A percentile compares a stretch with the other conserved stretches of the same genome.
Conservation (phyloP, 169 alveolate species). For the Plasmodium adleri region DNA sequence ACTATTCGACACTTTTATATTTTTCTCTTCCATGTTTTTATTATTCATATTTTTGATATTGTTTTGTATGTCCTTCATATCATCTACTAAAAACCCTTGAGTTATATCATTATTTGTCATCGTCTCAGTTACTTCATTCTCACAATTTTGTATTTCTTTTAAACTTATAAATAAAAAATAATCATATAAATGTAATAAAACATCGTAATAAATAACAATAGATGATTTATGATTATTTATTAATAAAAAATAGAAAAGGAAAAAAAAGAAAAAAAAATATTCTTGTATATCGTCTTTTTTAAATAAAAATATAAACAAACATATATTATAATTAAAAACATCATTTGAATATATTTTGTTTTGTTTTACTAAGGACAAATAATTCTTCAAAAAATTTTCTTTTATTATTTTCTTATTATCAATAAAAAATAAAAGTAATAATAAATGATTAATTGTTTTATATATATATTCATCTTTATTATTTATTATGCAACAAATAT, state of each 20-base stretch:
- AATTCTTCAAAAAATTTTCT: slow-evolving; percentile 27
- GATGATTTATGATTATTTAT: slow-evolving; percentile 15
- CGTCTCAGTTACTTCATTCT: neutral
- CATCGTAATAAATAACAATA: slow-evolving; percentile 35
- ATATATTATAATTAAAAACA: slow-evolving; percentile 32
- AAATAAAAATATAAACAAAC: slow-evolving; percentile 56
- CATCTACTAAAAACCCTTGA: neutral
- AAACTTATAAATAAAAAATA: neutral
- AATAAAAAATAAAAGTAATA: slow-evolving; percentile 34
- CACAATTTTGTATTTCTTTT: neutral
- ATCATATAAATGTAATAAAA: slow-evolving; percentile 18
- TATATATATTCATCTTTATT: slow-evolving; percentile 64
- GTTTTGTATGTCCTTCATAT: too few species aligned
- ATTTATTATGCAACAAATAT: slow-evolving; percentile 22
- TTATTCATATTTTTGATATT: neutral
- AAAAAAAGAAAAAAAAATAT: slow-evolving; percentile 41
- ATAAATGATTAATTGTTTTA: slow-evolving; percentile 39
- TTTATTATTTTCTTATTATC: slow-evolving; percentile 47
- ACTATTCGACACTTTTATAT: neutral
- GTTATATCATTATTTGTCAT: neutral
- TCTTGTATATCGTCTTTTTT: slow-evolving; percentile 28
- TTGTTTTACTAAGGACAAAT: slow-evolving; percentile 63
- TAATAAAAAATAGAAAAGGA: slow-evolving; percentile 38
- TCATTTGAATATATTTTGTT: slow-evolving; percentile 33
- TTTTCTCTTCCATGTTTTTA: neutral